Percentiles rank a stretch among this genome's conserved stretches.
Conservation (phyloP, 345 rosid genomes). For the Pelargonium nanum region DNA sequence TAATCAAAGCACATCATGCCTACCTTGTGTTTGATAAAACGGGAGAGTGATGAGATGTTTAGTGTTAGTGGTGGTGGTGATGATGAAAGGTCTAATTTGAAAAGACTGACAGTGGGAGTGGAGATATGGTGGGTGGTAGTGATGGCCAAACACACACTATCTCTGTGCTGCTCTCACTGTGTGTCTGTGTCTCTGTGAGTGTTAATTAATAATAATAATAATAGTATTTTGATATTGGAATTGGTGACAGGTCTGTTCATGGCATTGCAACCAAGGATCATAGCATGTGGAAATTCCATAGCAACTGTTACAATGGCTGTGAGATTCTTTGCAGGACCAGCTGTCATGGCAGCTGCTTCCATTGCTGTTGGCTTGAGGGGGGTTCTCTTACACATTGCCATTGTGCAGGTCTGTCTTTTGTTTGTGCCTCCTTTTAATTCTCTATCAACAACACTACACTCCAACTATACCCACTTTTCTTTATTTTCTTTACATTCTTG, state of each 20-base stretch:
- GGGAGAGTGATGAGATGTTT: not conserved
- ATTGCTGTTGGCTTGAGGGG: slow-evolving; percentile 82
- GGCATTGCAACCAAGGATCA: slow-evolving; percentile 98
- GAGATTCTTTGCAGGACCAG: slow-evolving; percentile 96
- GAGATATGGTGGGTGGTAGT: not conserved
- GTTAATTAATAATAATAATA: no score
- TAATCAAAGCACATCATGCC: not conserved
- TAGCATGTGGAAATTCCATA: slow-evolving; percentile 92
- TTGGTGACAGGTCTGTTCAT: slow-evolving; percentile 74
- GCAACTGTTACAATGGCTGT: slow-evolving; percentile 89
- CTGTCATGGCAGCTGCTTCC: slow-evolving; percentile 96
- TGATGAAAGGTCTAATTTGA: slow-evolving; percentile 9
- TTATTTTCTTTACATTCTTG: not conserved
- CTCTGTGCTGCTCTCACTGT: not conserved
- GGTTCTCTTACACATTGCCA: slow-evolving; percentile 78
- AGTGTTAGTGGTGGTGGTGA: slow-evolving; percentile 16
- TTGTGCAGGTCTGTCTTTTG: slow-evolving; percentile 57
- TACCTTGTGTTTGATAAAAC: slow-evolving; percentile 3
- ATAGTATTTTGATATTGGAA: slow-evolving; percentile 11
- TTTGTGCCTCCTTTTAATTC: not conserved
- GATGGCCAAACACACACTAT: not conserved
- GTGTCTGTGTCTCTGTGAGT: no score
- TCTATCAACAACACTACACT: slow-evolving; percentile 3
- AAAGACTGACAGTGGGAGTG: not conserved
- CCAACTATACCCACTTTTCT: not conserved